These are phyloP conservation scores for Excoecaria agallocha DNA, from an alignment of 345 rosid species.

Conservation along the genomic window DNA sequence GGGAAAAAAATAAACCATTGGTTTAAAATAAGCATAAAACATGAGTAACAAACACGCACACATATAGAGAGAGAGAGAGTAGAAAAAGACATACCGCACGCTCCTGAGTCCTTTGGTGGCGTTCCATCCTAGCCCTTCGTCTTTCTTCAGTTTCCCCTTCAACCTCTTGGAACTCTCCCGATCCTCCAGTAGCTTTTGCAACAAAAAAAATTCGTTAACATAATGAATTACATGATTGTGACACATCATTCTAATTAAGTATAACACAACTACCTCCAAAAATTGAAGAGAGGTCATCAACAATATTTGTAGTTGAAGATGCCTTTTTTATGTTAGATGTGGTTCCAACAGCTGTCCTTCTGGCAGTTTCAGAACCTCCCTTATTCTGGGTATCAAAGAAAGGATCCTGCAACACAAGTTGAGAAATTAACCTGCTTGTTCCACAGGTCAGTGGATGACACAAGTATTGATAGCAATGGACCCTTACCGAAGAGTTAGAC, in stretches of 20 bases:
- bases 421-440: slow-evolving; percentile 12
- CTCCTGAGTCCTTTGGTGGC: slow-evolving; percentile 96
- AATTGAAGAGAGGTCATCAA: slow-evolving; percentile 79
- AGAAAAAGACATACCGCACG: slow-evolving; percentile 66
- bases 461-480: slow-evolving; percentile 18
- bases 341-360: slow-evolving; percentile 51
- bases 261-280: slow-evolving; percentile 64
- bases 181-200: slow-evolving; percentile 45
- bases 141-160: slow-evolving; percentile 96
- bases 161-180: slow-evolving; percentile 81
- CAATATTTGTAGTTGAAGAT: slow-evolving; percentile 69
- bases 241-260: slow-evolving; percentile 5
- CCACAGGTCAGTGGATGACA: slow-evolving; percentile 6
- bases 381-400: slow-evolving; percentile 62
- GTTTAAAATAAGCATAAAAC: slow-evolving; percentile 5
- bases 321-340: slow-evolving; percentile 70
- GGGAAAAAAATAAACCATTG: background rate
- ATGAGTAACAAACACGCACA: background rate
- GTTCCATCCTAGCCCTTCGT: slow-evolving; percentile 86
- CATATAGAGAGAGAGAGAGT: too few relatives aligned
- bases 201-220: slow-evolving; percentile 26
- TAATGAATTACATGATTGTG: background rate
- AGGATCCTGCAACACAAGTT: slow-evolving; percentile 58
- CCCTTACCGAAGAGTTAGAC: slow-evolving; percentile 60
- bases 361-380: slow-evolving; percentile 64